Evolutionary conservation across 306 rosid genomes (phyloP).

Genomic region (Boehmeria nivea): DNA sequence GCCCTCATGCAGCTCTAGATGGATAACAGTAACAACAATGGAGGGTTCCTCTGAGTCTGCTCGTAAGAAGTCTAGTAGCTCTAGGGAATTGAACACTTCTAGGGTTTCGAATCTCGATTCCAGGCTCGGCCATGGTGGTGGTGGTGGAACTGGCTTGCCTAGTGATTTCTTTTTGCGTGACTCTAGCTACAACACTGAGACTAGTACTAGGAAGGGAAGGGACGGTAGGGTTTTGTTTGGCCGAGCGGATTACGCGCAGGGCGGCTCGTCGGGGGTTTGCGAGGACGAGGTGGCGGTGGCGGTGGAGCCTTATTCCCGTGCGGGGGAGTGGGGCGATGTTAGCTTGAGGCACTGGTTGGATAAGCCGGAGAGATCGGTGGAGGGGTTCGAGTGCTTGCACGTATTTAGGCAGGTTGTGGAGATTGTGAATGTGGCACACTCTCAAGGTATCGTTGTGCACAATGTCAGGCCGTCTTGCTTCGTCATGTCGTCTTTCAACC

Average conservation of each 20-base stretch:
- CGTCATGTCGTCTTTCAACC: constrained; percentile 91
- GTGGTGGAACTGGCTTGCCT: constrained; percentile 31
- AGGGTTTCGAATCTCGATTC: constrained; percentile 50
- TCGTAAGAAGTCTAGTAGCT: constrained; percentile 51
- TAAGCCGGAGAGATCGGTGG: constrained; percentile 61
- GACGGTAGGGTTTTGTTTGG: constrained; percentile 37
- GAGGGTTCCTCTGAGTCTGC: constrained; percentile 72
- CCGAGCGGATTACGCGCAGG: constrained; percentile 41
- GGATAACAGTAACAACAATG: constrained; percentile 46
- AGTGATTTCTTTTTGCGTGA: too few species aligned
- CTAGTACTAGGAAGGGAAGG: constrained; percentile 25
- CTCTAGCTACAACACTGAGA: constrained; percentile 28
- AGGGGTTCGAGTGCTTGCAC: constrained; percentile 72
- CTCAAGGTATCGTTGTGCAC: constrained; percentile 88
- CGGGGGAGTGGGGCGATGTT: constrained; percentile 68
- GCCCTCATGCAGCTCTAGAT: constrained; percentile 52
- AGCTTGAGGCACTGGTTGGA: constrained; percentile 98
- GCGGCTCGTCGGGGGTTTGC: constrained; percentile 56
- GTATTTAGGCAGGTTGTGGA: constrained; percentile 84
- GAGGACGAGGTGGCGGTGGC: constrained; percentile 44
- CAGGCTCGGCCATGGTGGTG: constrained; percentile 27
- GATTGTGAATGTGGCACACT: constrained; percentile 68
- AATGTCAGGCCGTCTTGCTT: constrained; percentile 97
- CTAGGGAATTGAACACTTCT: constrained; percentile 57
- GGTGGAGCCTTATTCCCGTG: constrained; percentile 44